Evolutionary conservation across 192 early-diverging fungal species (phyloP), one percentile per base, ranked within the genome.

Genomic region (Mortierella antarctica): DNA sequence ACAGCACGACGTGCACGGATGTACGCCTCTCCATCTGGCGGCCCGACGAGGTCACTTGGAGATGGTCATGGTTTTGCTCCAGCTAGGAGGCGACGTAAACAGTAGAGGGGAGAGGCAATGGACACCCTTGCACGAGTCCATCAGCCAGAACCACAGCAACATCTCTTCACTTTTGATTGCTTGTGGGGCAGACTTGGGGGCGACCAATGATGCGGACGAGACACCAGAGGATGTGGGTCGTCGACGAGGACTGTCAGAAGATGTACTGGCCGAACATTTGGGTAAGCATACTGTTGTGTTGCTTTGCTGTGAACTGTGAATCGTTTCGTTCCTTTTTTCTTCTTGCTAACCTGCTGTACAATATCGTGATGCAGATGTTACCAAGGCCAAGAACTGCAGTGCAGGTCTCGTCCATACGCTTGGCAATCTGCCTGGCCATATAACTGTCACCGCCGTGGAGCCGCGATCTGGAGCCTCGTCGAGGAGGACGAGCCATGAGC

Each of bases 11-110:
- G n/a, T 73, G 13, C 75, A 81, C 69, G 91, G 91, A 13, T 92
- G 88, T 76, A 92, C 89, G 18, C 88, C 92, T 11, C 58, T 93
- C 51, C 92, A 93, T 65, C 84, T 89, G 64, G 91, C 92, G 8
- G 86, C 91, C 12, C 82, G 91, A 0, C 71, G 87, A 45, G 91
- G 92, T 4, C 83, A 83, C 45, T 21, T 62, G 12, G 77, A 87
- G 44, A 85, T 90, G 50, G 87, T 90, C 12, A 66, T 77, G 44
- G 65, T 90, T 4, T 64, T 90, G 41, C 83, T 83, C 42, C 87
- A 81, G 71, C 75, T 86, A 23, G 91, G 90, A 39, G 91, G 90
- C 4, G 87, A 93, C 62, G 85, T 87, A 47, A 84, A 86, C 59
- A 87, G 85, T 13, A 86, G 86, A 20, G 91, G 91, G 1, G 89